Evolutionary conservation across 2,329 filamentous ascomycete genomes (phyloP), one percentile per base, ranked within the genome.

Genomic region (Nakataea oryzae): DNA sequence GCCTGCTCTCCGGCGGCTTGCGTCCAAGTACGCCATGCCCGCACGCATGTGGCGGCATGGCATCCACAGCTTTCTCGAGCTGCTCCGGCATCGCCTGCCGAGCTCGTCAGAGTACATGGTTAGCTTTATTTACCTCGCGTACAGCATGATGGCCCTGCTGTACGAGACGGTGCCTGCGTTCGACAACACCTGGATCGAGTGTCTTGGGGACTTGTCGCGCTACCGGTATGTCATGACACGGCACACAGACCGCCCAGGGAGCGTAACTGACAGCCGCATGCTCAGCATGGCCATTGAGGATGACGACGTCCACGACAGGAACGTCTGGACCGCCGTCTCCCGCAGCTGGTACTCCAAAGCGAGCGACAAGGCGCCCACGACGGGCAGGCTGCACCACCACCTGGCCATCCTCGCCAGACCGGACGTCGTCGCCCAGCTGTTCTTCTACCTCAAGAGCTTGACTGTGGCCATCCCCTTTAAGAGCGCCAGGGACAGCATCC

Each of bases 31-130:
- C 67, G 86, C 86, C 0, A 97, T 97, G 91, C 93, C 93, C 0
- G 91, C 90, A 0, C 79, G 93, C 0, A 95, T 97, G 90, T 97
- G 95, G 95, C 82, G 91, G 0, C 90, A 96, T 67, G 93, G 90
- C 0, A 97, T 97, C 3, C 91, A 96, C 70, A 87, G 86, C 0
- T 95, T 95, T 63, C 78, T 96, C 0, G 91, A 96, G 66, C 72
- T 96, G 0, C 73, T 96, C 0, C 80, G 91, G 0, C 86, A 90
- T 66, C 83, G 87, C 2, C 76, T 96, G 0, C 93, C 93, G 0
- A 81, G 80, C 0, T 92, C 89, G 1, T 75, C 92, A 0, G 93
- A 97, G 59, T 89, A 96, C 62, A 97, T 97, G 92, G 76, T 96
- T 0, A 86, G 87, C 0, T 97, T 96, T 62, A 91, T 97, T 0